Percentiles rank a stretch among this genome's conserved stretches.
Conservation (phyloP, 2,329 filamentous ascomycete species). For the Fusarium guadeloupense region DNA sequence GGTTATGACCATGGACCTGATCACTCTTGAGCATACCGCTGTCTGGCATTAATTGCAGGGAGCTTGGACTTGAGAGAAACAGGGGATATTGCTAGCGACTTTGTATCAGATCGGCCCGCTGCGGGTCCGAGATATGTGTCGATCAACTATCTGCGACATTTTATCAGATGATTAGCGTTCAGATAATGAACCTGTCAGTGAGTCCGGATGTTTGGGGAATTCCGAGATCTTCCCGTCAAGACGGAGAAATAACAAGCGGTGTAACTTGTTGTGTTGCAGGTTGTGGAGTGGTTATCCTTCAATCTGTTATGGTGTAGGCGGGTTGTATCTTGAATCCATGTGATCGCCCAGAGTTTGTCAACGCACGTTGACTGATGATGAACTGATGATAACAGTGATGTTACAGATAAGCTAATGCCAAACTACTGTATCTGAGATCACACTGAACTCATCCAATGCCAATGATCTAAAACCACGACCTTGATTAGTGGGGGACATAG, state of each 20-base stretch:
- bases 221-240: constrained; percentile 3
- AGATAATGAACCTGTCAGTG: background rate
- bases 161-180: constrained; percentile 22
- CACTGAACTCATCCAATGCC: constrained; percentile 1
- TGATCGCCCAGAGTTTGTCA: background rate
- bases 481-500: background rate
- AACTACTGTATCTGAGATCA: constrained; percentile 26
- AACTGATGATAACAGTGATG: constrained; percentile 5
- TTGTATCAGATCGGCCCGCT: constrained; percentile 39
- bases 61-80: constrained; percentile 1
- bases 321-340: constrained; percentile 4
- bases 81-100: constrained; percentile 13
- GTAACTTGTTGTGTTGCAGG: constrained; percentile 23
- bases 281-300: constrained; percentile 8
- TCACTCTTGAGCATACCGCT: background rate
- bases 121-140: constrained; percentile 31
- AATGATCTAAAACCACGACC: constrained; percentile 4
- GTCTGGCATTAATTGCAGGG: constrained; percentile 12
- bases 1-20: constrained; percentile 8
- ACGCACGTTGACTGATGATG: constrained; percentile 9
- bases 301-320: background rate
- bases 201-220: constrained; percentile 5
- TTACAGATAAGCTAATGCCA: constrained; percentile 8
- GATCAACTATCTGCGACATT: constrained; percentile 34
- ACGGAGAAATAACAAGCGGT: constrained; percentile 19